These are phyloP conservation scores for Skeletonema potamos DNA, from an alignment of 108 stramenopile species.

Conservation along the genomic window DNA sequence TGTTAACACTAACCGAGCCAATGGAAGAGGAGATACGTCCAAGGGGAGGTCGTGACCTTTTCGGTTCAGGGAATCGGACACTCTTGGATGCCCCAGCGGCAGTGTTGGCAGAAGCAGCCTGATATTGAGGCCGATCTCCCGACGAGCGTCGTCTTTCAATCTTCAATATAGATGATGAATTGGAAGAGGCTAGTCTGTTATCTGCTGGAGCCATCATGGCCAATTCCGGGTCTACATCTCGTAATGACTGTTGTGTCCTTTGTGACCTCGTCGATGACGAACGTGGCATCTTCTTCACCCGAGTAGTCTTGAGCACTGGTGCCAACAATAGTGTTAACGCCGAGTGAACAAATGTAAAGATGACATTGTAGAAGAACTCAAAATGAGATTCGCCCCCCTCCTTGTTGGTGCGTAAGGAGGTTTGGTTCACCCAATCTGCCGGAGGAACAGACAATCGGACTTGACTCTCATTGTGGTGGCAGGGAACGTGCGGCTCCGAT, in stretches of 20 bases:
- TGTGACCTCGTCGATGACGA: not conserved
- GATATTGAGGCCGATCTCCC: not conserved
- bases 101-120: not conserved
- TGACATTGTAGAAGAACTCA: constrained; percentile 13
- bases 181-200: not conserved
- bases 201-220: constrained; percentile 11
- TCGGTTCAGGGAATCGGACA: constrained; percentile 13
- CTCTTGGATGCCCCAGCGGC: not conserved
- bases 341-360: constrained; percentile 10
- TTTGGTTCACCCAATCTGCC: not conserved
- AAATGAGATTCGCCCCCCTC: not conserved
- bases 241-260: not conserved
- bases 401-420: not conserved
- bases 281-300: not conserved
- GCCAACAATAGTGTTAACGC: constrained; percentile 8
- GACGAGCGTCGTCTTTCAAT: not conserved
- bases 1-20: not conserved
- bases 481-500: not conserved
- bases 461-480: not conserved
- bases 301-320: constrained; percentile 16
- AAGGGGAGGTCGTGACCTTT: constrained; percentile 9
- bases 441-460: not conserved
- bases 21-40: constrained; percentile 8
- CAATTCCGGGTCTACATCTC: constrained; percentile 14
- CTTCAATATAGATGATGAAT: not conserved